Evolutionary conservation across 495 filamentous ascomycete genomes (phyloP).

Genomic region (Friedmanniomyces endolithicus): DNA sequence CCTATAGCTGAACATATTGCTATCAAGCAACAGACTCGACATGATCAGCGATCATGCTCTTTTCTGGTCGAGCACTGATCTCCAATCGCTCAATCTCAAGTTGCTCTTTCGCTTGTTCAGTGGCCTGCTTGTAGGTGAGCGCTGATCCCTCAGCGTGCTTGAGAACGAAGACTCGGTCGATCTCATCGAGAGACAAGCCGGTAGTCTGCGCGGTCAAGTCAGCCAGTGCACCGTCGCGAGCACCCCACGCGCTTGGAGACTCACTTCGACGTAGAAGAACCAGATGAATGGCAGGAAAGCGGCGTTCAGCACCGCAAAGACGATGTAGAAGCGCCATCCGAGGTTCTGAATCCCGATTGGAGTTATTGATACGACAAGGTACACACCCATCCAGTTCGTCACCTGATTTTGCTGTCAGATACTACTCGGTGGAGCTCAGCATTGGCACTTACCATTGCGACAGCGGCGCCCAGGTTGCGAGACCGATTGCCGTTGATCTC

Average conservation of each 20-base stretch:
- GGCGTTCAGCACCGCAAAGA: constrained; percentile 6
- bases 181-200: constrained; percentile 8
- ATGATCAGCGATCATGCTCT: not conserved
- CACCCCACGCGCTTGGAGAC: not conserved
- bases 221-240: not conserved
- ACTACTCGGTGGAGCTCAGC: not conserved
- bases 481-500: constrained; percentile 4
- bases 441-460: not conserved
- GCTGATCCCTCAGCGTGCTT: not conserved
- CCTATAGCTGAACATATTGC: not conserved
- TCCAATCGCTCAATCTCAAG: not conserved
- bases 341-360: constrained; percentile 6
- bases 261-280: constrained; percentile 4
- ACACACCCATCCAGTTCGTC: constrained; percentile 4
- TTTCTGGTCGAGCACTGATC: not conserved
- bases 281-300: constrained; percentile 2
- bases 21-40: not conserved
- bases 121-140: constrained; percentile 5
- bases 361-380: not conserved
- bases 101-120: not conserved
- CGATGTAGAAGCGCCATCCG: constrained; percentile 2
- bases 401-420: not conserved
- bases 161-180: constrained; percentile 8
- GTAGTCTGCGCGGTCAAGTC: not conserved
- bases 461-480: not conserved